Evolutionary conservation across 2,329 filamentous ascomycete genomes (phyloP).

Genomic region (Fusarium torreyae): DNA sequence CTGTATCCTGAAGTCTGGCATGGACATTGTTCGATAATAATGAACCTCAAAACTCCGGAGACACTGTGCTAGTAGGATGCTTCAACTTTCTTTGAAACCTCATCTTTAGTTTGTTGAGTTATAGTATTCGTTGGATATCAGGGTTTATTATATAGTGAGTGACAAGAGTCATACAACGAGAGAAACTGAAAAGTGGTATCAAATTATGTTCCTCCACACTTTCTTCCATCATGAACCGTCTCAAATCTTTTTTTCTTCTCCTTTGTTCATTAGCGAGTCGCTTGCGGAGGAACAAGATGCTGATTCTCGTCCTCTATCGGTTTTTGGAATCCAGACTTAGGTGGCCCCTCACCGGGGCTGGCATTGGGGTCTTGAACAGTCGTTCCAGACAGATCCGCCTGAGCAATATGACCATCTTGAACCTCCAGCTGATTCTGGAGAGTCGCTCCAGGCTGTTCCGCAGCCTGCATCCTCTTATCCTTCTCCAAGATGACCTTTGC

Average conservation of each 20-base stretch:
- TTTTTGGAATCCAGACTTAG: constrained; percentile 28
- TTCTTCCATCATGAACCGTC: constrained; percentile 3
- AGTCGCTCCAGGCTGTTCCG: constrained; percentile 45
- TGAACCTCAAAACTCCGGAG: background rate
- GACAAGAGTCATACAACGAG: constrained; percentile 1
- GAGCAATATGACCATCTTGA: constrained; percentile 33
- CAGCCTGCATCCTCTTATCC: constrained; percentile 57
- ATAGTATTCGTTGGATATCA: background rate
- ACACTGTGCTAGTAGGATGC: too few relatives aligned
- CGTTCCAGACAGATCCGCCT: constrained; percentile 49
- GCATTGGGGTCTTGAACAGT: constrained; percentile 44
- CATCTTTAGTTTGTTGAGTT: background rate
- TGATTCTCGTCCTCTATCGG: constrained; percentile 22
- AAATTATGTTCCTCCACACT: constrained; percentile 22
- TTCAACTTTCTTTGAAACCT: too few relatives aligned
- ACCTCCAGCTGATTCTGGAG: constrained; percentile 56
- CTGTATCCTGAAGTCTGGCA: too few relatives aligned
- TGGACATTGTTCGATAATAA: too few relatives aligned
- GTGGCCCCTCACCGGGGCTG: constrained; percentile 12
- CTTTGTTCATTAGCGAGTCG: constrained; percentile 10
- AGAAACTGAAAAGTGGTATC: constrained; percentile 20
- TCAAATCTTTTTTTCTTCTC: background rate
- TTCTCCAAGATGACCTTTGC: constrained; percentile 57
- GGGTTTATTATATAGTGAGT: constrained; percentile 14
- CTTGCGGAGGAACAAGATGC: constrained; percentile 30